Evolutionary conservation across 805 yeast species (phyloP).

Genomic region (Metschnikowia drakensbergensis): DNA sequence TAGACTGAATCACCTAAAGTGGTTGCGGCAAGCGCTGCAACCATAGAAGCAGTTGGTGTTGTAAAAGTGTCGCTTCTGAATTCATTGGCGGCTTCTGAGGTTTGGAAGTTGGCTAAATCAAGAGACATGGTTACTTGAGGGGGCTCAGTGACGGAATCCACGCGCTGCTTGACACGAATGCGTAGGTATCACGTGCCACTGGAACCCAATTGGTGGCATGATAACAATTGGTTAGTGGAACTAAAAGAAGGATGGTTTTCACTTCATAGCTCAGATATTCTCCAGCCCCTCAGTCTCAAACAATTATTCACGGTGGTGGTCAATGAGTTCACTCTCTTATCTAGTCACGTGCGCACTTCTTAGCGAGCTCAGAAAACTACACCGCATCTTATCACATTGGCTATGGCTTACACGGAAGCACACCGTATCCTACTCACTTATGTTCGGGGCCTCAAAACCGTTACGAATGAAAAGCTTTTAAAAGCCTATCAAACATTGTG

Average conservation of each 20-base stretch:
- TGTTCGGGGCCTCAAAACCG: slow-evolving; percentile 11
- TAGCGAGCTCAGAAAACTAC: background rate
- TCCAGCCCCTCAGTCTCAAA: no score
- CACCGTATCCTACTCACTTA: slow-evolving; percentile 19
- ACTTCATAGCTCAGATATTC: no score
- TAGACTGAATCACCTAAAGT: slow-evolving; percentile 42
- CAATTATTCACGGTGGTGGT: background rate
- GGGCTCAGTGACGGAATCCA: background rate
- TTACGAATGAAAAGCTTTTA: slow-evolving; percentile 7
- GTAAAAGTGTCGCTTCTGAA: slow-evolving; percentile 22
- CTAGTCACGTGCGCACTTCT: background rate
- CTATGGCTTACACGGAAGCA: slow-evolving; percentile 11
- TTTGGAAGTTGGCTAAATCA: slow-evolving; percentile 8
- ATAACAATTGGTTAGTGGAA: no score
- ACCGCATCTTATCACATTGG: background rate
- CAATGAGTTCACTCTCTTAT: background rate
- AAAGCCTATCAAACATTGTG: slow-evolving; percentile 8
- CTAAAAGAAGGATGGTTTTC: no score
- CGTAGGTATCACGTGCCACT: background rate
- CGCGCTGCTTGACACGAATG: background rate
- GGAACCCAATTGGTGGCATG: no score
- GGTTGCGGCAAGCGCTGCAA: slow-evolving; percentile 20
- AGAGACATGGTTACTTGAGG: slow-evolving; percentile 10
- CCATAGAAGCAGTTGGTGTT: slow-evolving; percentile 20
- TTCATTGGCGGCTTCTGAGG: slow-evolving; percentile 15